Conservation (phyloP, 176 grass and related monocot species). For the Hsuehochloa calcarea region DNA sequence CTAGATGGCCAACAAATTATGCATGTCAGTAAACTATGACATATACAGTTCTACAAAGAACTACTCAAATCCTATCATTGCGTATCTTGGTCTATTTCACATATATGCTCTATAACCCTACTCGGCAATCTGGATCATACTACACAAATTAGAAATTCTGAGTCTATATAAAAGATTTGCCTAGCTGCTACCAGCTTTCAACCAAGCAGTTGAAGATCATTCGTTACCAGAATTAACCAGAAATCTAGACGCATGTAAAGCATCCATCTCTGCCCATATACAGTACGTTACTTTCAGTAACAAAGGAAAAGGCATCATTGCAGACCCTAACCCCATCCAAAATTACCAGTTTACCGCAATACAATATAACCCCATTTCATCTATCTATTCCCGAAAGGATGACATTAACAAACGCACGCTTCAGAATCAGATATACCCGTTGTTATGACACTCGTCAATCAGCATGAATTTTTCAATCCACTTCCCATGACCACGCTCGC, state of each 20-base stretch:
- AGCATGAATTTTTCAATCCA: not conserved
- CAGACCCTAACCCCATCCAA: not conserved
- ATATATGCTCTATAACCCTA: constrained; percentile 14
- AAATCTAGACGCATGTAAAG: not conserved
- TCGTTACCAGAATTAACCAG: not conserved
- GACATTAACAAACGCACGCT: not conserved
- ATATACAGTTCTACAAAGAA: not conserved
- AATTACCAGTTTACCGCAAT: not conserved
- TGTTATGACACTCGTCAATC: too few relatives aligned
- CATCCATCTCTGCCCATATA: not conserved
- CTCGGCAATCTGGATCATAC: not conserved
- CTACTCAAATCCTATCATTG: not conserved
- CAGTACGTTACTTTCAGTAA: not conserved
- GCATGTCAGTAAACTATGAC: not conserved
- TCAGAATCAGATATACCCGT: not conserved
- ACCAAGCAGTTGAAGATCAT: not conserved
- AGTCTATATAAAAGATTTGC: not conserved
- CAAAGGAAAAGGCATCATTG: not conserved
- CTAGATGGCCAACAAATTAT: not conserved
- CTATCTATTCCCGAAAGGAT: not conserved
- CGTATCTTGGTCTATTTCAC: not conserved
- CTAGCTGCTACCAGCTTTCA: not conserved
- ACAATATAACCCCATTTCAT: not conserved
- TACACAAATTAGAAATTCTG: not conserved
- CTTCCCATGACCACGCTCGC: not conserved